Percentiles rank a stretch among this genome's conserved stretches.
These are phyloP conservation scores for Glonium stellatum DNA, from an alignment of 495 filamentous ascomycete species.

Conservation along the genomic window DNA sequence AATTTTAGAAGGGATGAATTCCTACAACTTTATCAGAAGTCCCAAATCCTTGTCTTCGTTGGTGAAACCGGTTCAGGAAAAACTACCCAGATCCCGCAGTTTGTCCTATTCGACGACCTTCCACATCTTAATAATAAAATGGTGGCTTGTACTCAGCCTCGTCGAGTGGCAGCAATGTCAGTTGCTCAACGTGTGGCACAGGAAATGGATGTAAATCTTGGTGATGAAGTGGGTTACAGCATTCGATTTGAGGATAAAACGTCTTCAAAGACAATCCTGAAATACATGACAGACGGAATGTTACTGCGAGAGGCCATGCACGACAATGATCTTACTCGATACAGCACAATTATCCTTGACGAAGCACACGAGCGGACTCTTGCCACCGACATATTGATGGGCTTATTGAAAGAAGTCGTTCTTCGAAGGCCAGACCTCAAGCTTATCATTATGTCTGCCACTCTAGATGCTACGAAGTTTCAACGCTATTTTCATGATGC, in stretches of 20 bases:
- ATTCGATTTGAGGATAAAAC: constrained; percentile 99
- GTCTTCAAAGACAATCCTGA: constrained; percentile 80
- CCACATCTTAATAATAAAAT: constrained; percentile 78
- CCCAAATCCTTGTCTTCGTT: constrained; percentile 95
- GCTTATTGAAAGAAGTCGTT: constrained; percentile 80
- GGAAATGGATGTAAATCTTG: constrained; percentile 90
- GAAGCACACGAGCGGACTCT: constrained; percentile 96
- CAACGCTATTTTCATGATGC: constrained; percentile 96
- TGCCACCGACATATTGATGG: constrained; percentile 94
- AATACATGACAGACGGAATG: constrained; percentile 99
- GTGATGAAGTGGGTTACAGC: constrained; percentile 96
- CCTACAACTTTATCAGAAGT: constrained; percentile 80
- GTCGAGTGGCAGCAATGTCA: constrained; percentile 97
- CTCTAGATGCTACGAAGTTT: constrained; percentile 94
- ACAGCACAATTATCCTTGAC: constrained; percentile 97
- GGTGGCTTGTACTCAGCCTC: constrained; percentile 95
- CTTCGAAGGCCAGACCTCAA: constrained; percentile 76
- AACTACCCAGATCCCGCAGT: constrained; percentile 98
- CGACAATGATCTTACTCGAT: constrained; percentile 81
- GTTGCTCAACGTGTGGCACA: constrained; percentile 96
- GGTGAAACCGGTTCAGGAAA: constrained; percentile 99
- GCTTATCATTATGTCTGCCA: constrained; percentile 98
- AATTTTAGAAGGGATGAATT: constrained; percentile 68
- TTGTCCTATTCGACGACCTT: constrained; percentile 92
- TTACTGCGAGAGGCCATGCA: constrained; percentile 96